phyloP scores from a whole-genome alignment of 2,329 filamentous ascomycete species.

The Pseudogymnoascus sp. region DNA sequence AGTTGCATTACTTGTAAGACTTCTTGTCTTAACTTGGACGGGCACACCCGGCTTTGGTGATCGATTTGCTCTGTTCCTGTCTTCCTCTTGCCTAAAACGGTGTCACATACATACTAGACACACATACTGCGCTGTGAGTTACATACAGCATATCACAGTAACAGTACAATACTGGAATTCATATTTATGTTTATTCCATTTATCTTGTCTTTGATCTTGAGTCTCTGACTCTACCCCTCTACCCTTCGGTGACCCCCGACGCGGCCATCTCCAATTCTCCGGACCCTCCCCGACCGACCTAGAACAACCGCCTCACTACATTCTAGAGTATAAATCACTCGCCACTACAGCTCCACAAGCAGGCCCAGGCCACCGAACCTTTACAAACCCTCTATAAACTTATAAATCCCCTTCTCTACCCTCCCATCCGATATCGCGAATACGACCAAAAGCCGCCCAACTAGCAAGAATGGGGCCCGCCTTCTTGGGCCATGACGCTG shows the following conservation, averaged over 20 bases:
- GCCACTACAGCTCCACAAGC: not conserved
- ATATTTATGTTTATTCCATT: not conserved
- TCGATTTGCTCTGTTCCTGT: not conserved
- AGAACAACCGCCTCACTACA: not conserved
- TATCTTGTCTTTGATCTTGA: not conserved
- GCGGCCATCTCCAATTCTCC: not conserved
- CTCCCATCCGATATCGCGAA: not conserved
- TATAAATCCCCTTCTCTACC: not conserved
- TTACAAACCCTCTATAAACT: not conserved
- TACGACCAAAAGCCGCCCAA: not conserved
- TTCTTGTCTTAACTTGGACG: not conserved
- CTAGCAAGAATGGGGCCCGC: not conserved
- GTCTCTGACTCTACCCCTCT: not conserved
- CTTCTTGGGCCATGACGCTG: not conserved
- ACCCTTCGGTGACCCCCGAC: not conserved
- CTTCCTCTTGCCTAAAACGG: constrained; percentile 1
- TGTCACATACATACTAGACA: not conserved
- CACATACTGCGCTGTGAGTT: not conserved
- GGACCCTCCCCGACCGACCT: not conserved
- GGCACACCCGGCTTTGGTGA: not conserved
- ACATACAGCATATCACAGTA: not conserved
- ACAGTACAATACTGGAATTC: not conserved
- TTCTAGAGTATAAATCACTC: not conserved
- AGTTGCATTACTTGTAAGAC: not conserved
- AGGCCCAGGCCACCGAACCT: not conserved